Conservation (phyloP, 2,329 filamentous ascomycete genomes). For the Neocucurbitaria cava region DNA sequence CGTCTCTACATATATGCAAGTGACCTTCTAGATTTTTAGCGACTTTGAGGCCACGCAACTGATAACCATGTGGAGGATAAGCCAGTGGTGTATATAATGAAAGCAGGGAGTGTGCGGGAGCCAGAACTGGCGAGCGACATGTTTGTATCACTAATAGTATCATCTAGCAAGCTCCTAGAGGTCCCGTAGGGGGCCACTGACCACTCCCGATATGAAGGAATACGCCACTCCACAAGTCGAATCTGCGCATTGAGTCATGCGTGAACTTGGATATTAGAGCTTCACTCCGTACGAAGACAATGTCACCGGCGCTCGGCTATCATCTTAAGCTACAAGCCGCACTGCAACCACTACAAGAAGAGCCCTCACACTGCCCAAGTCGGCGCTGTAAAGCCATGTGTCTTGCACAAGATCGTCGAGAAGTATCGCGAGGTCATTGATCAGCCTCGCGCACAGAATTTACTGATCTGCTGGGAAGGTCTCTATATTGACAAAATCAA, state of each 20-base stretch:
- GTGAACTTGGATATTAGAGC: slow-evolving; percentile 1
- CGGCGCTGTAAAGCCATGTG: not conserved
- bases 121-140: not conserved
- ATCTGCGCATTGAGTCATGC: slow-evolving; percentile 9
- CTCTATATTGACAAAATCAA: not conserved
- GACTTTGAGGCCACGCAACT: not conserved
- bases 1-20: not conserved
- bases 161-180: no score
- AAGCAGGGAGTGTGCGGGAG: not conserved
- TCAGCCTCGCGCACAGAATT: not conserved
- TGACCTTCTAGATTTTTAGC: no score
- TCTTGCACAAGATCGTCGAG: not conserved
- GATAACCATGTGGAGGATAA: not conserved
- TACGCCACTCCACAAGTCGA: slow-evolving; percentile 4
- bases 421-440: not conserved
- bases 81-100: not conserved
- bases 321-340: not conserved
- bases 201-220: not conserved
- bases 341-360: not conserved
- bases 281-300: slow-evolving; percentile 1
- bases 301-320: not conserved
- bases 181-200: not conserved
- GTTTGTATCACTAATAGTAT: no score
- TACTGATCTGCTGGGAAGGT: not conserved
- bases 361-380: not conserved